Conservation (phyloP, 805 yeast species). For the Lachancea sp. region DNA sequence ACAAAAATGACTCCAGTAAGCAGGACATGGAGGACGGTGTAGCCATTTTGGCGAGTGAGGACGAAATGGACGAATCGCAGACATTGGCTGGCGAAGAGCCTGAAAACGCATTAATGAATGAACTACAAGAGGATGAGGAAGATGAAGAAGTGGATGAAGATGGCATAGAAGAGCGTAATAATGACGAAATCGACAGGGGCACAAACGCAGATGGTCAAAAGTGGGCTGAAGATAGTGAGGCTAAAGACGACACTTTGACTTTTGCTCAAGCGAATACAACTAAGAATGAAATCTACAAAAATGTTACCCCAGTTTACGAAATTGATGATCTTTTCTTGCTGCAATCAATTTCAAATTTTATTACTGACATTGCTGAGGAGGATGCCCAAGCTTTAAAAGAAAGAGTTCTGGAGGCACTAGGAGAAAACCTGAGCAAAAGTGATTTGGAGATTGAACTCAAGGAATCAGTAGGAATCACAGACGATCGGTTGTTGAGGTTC, state of each 20-base stretch:
- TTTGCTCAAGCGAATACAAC: constrained; percentile 6
- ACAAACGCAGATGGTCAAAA: neutral
- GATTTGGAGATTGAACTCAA: constrained; percentile 50
- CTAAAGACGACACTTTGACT: constrained; percentile 10
- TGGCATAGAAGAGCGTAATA: constrained; percentile 10
- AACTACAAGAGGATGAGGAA: constrained; percentile 27
- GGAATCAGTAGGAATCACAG: constrained; percentile 46
- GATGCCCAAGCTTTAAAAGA: constrained; percentile 36
- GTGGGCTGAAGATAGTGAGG: neutral
- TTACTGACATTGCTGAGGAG: constrained; percentile 35
- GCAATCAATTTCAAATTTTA: constrained; percentile 37
- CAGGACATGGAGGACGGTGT: constrained; percentile 15
- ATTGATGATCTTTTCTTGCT: constrained; percentile 51
- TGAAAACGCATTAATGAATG: constrained; percentile 23
- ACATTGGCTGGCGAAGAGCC: constrained; percentile 27
- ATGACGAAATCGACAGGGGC: constrained; percentile 15
- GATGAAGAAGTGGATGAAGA: constrained; percentile 27
- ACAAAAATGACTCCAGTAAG: constrained; percentile 11
- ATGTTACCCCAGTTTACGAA: constrained; percentile 31
- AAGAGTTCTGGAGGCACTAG: constrained; percentile 37
- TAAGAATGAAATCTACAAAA: neutral
- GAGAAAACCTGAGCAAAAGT: constrained; percentile 32
- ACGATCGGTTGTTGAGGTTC: constrained; percentile 42
- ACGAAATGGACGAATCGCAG: constrained; percentile 34
- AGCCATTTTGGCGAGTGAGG: constrained; percentile 34